Percentiles rank a stretch among this genome's conserved stretches.
Evolutionary conservation across 2,329 filamentous ascomycete genomes (phyloP).

Genomic region (Fonsecaea erecta): DNA sequence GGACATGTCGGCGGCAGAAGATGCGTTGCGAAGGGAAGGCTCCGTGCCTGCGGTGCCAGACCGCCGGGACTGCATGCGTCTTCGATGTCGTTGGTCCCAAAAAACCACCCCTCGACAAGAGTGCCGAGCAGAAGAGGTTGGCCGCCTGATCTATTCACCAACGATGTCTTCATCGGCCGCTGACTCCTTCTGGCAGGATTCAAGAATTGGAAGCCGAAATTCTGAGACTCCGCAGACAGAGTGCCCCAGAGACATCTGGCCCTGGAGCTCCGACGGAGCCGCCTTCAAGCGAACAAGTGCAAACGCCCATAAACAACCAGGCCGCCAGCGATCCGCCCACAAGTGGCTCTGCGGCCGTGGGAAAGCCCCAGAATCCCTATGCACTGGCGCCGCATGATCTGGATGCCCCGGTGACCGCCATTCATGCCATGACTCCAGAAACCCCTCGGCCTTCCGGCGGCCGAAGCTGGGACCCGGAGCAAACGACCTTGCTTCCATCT

Average conservation of each 20-base stretch:
- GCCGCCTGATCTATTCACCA: too few species aligned
- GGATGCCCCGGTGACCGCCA: neutral
- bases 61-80: neutral
- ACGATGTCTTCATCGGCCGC: neutral
- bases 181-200: neutral
- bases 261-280: too few species aligned
- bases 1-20: neutral
- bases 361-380: too few species aligned
- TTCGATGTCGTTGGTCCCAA: neutral
- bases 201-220: neutral
- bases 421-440: neutral
- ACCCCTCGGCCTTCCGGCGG: neutral
- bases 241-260: too few species aligned
- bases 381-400: neutral
- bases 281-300: neutral
- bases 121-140: too few species aligned
- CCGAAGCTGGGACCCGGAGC: neutral
- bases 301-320: neutral
- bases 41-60: neutral
- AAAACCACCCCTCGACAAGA: neutral
- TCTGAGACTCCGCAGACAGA: neutral
- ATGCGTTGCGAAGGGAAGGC: neutral
- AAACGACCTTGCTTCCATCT: neutral
- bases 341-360: too few species aligned
- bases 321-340: neutral